Conservation (phyloP, 495 filamentous ascomycete species). For the Xylaria acuta region DNA sequence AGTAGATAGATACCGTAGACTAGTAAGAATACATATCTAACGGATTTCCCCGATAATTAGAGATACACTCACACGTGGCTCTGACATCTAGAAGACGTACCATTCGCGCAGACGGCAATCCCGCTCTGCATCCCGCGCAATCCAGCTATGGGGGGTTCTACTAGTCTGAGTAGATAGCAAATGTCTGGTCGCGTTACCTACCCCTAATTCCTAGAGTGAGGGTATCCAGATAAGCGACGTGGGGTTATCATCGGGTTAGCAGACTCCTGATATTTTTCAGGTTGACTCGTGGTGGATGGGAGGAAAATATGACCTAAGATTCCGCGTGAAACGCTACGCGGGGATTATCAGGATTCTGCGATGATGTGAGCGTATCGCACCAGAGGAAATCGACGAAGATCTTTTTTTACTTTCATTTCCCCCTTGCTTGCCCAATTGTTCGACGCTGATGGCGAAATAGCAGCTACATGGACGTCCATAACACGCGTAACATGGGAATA, state of each 20-base stretch:
- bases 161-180: neutral
- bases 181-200: neutral
- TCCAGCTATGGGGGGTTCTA: neutral
- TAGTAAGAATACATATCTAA: neutral
- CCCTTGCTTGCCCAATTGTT: neutral
- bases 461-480: neutral
- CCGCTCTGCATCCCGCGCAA: slow-evolving; percentile 5
- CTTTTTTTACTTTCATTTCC: neutral
- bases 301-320: slow-evolving; percentile 18
- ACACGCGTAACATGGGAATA: neutral
- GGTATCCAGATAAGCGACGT: neutral
- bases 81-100: slow-evolving; percentile 6
- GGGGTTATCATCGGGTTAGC: neutral
- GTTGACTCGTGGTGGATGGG: neutral
- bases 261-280: neutral
- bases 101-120: neutral
- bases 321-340: slow-evolving; percentile 8
- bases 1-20: neutral
- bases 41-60: neutral
- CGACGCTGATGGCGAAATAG: neutral
- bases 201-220: neutral
- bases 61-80: slow-evolving; percentile 2
- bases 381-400: neutral
- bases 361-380: slow-evolving; percentile 5
- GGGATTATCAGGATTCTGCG: slow-evolving; percentile 7